Evolutionary conservation across 2,329 filamentous ascomycete species (phyloP), one percentile per base, ranked within the genome.

Genomic region (Raffaelea albimanens): DNA sequence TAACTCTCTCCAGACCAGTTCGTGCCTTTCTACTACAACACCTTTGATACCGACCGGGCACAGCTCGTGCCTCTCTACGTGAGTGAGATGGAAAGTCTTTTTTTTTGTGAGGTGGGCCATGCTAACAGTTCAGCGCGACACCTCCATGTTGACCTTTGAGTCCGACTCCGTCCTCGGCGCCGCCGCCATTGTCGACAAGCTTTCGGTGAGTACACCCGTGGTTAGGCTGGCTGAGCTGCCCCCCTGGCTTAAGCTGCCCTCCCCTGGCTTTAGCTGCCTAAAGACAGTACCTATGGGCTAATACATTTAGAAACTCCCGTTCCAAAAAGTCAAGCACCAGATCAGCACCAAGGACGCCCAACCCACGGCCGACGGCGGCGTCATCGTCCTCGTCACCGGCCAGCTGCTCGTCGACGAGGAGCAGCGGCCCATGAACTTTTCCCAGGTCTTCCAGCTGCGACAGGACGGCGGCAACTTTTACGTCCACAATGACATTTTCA

Each of bases 131-230:
- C 57, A 95, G 88, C 81, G 85, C 60, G 77, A 84, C 4, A 67
- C 83, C 52, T 97, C 93, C 43, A 95, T 95, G 85, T 76, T 97
- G 68, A 96, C 91, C 44, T 97, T 96, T 61, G 88, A 97, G 76
- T 82, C 76, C 42, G 58, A 71, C 40, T 80, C 83, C 14, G 67
- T 78, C 51, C 72, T 80, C 60, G 90, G 91, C 53, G 68, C 70
- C 33, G 61, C 57, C 21, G 63, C 63, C 29, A 96, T 98, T 58
- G 69, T 83, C 47, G 81, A 87, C 66, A 96, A 96, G 76, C 78
- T 97, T 52, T 64, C 67, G 51, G 91, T 97, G 73, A 58, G 80
- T 66, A 40, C 5, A 20, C 22, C 22, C 7, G 7, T 19, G 20
- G 14, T 41, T 9, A 20, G 5, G 18, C 16, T 41, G 8, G 20